These are phyloP conservation scores for Dioscorea alata DNA, from an alignment of 106 monocot species.

Conservation along the genomic window DNA sequence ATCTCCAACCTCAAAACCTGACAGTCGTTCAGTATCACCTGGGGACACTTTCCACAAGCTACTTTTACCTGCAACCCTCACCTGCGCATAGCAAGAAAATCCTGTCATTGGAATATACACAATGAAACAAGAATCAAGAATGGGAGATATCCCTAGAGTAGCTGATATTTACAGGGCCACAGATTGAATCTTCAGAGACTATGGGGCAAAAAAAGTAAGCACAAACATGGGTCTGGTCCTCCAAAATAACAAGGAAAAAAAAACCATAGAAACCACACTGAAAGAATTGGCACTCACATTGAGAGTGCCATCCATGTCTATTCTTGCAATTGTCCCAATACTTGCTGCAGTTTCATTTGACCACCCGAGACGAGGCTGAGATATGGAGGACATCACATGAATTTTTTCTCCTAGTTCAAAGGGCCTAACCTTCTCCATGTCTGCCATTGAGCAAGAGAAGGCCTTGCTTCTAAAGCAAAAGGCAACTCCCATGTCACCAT, in stretches of 20 bases:
- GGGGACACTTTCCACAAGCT: conserved; percentile 97
- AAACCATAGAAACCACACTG: not conserved
- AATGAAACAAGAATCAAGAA: no score
- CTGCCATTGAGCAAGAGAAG: conserved; percentile 85
- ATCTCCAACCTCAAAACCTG: conserved; percentile 97
- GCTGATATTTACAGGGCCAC: no score
- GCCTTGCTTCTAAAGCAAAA: conserved; percentile 85
- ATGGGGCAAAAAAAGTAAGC: no score
- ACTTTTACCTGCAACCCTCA: conserved; percentile 80
- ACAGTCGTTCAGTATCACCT: conserved; percentile 86
- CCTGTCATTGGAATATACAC: no score
- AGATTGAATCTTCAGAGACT: no score
- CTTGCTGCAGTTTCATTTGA: conserved; percentile 92
- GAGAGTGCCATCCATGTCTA: conserved; percentile 99
- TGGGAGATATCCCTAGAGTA: no score
- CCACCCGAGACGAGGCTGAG: conserved; percentile 90
- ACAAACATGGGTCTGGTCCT: not conserved
- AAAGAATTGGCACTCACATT: conserved; percentile 41
- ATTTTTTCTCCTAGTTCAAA: conserved; percentile 84
- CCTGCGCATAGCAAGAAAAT: conserved; percentile 34
- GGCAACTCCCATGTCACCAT: conserved; percentile 87
- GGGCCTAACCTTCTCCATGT: conserved; percentile 84
- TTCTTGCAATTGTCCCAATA: conserved; percentile 65
- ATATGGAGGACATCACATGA: conserved; percentile 62
- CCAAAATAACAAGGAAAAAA: not conserved